phyloP scores from a whole-genome alignment of 768 basidiomycete genomes.

The Botryobasidium botryosum region DNA sequence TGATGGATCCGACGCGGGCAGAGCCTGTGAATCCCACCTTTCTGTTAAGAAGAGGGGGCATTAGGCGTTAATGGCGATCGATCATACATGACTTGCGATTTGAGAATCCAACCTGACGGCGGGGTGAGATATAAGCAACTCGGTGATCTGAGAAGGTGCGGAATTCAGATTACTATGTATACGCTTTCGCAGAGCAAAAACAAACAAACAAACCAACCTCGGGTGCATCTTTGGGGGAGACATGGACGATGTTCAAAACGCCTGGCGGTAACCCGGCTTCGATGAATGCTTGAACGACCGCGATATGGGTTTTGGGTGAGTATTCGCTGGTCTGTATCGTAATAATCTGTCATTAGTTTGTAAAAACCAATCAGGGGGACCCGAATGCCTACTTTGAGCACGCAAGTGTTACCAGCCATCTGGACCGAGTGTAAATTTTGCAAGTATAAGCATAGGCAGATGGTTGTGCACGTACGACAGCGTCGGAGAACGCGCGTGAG shows the following conservation, averaged over 20 bases:
- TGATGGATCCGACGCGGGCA: conserved; percentile 17
- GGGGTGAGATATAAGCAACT: conserved; percentile 15
- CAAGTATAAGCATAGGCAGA: too few species aligned
- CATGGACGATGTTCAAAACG: conserved; percentile 21
- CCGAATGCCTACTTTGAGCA: too few species aligned
- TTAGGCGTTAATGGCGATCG: background rate
- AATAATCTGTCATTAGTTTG: too few species aligned
- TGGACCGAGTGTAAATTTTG: too few species aligned
- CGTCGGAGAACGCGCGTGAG: conserved; percentile 18
- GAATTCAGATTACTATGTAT: too few species aligned
- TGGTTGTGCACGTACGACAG: conserved; percentile 13
- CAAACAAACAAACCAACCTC: conserved; percentile 1
- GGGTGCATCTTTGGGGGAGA: conserved; percentile 15
- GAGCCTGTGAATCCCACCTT: conserved; percentile 23
- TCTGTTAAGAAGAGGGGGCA: conserved; percentile 4
- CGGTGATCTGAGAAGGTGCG: conserved; percentile 13
- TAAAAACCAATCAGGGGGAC: too few species aligned
- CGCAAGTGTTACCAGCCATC: conserved; percentile 24
- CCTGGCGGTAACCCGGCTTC: conserved; percentile 24
- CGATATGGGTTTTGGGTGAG: conserved; percentile 19
- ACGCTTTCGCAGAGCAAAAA: background rate
- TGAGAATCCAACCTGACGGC: conserved; percentile 15
- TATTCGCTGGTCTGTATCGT: conserved; percentile 20
- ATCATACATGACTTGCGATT: background rate
- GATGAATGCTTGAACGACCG: conserved; percentile 20